Percentiles rank a stretch among this genome's conserved stretches.
These are phyloP conservation scores for Starmerella bombi DNA, from an alignment of 805 yeast species.

Conservation along the genomic window DNA sequence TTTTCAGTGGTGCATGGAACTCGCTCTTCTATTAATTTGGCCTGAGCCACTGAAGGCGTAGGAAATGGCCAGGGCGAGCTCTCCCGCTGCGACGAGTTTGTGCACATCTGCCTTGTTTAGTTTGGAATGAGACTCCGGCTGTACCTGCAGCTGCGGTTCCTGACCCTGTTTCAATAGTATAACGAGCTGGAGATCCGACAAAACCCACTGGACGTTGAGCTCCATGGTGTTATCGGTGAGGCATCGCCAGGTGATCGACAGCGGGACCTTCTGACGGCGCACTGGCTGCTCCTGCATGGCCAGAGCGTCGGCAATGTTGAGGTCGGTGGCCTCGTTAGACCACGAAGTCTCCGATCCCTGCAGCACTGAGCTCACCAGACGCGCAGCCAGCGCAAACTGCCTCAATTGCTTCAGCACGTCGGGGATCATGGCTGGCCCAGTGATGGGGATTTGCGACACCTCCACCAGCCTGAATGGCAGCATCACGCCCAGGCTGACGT, in stretches of 20 bases:
- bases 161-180: conserved; percentile 2
- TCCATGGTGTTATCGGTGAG: not conserved
- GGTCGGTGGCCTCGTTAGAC: conserved; percentile 14
- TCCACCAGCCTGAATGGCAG: conserved; percentile 22
- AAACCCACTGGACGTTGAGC: conserved; percentile 6
- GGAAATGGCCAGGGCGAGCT: conserved; percentile 17
- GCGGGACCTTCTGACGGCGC: conserved; percentile 7
- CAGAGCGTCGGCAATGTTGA: conserved; percentile 22
- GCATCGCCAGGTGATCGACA: conserved; percentile 2
- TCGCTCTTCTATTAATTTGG: conserved; percentile 13
- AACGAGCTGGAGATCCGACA: conserved; percentile 7
- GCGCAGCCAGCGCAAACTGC: conserved; percentile 11
- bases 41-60: conserved; percentile 16
- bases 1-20: not conserved
- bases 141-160: conserved; percentile 1
- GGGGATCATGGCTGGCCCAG: conserved; percentile 24
- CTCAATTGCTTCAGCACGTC: conserved; percentile 19
- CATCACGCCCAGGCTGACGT: conserved; percentile 20
- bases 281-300: conserved; percentile 18
- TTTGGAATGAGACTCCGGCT: conserved; percentile 1
- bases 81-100: conserved; percentile 10
- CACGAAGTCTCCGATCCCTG: conserved; percentile 12
- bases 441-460: conserved; percentile 23
- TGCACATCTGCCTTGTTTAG: conserved; percentile 15
- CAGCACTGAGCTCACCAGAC: conserved; percentile 11